Evolutionary conservation across 352 stramenopile genomes (phyloP).

Genomic region (Plasmopara halstedii): DNA sequence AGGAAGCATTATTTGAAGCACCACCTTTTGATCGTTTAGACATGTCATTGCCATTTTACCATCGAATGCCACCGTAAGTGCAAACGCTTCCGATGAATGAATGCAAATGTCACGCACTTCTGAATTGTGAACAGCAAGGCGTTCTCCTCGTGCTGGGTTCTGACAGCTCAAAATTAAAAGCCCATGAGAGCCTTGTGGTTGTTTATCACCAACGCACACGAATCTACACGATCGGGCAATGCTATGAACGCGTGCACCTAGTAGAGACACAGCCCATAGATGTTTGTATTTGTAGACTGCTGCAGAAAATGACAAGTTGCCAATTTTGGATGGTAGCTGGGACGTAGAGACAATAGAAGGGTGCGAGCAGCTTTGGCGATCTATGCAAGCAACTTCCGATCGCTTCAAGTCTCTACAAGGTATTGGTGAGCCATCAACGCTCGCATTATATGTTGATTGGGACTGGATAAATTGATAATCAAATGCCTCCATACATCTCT

Average conservation of each 20-base stretch:
- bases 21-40: slow-evolving; percentile 33
- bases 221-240: slow-evolving; percentile 38
- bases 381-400: neutral
- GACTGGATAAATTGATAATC: neutral
- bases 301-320: slow-evolving; percentile 4
- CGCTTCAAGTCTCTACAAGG: neutral
- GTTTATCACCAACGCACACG: slow-evolving; percentile 44
- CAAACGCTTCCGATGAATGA: slow-evolving; percentile 17
- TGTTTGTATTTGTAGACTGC: slow-evolving; percentile 31
- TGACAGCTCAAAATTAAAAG: slow-evolving; percentile 37
- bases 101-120: slow-evolving; percentile 54
- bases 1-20: slow-evolving; percentile 31
- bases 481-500: neutral
- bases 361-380: neutral
- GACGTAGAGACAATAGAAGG: neutral
- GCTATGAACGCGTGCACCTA: slow-evolving; percentile 43
- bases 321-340: neutral
- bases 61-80: slow-evolving; percentile 54
- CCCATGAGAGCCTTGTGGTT: slow-evolving; percentile 24
- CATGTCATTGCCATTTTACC: slow-evolving; percentile 44
- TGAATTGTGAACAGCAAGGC: slow-evolving; percentile 33
- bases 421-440: neutral
- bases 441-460: neutral
- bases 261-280: slow-evolving; percentile 28
- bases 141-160: slow-evolving; percentile 22